Base-by-base conservation (phyloP, 495 filamentous ascomycete genomes). In the Collariella sp. region DNA sequence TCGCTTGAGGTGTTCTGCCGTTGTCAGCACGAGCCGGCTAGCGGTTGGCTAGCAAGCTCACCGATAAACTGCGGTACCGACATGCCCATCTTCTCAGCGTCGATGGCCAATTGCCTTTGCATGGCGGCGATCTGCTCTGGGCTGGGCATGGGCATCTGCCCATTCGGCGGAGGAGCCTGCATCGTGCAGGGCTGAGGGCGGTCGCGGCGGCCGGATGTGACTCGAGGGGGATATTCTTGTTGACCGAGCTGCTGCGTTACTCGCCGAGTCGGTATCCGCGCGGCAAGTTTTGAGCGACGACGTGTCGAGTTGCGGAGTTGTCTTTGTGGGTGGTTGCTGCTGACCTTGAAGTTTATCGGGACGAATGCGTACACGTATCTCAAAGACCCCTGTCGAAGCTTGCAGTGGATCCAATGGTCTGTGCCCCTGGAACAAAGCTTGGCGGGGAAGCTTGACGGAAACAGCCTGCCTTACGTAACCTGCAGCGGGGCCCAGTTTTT, bases 41-140 rank as follows among this genome's bases (percentile, higher is more conserved):
- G 20, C 20, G 7, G 22, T 15, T 7, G 6, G 36, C 7, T 12
- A 9, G 33, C 29, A 12, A 5, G 18, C 56, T 52, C 20, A 59
- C 57, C 57, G 54, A 85, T 78, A 61, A 88, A 87, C 69, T 88
- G 74, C 53, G 84, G 83, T 1, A 86, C 84, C 1, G 83, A 83
- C 81, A 90, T 79, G 61, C 86, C 86, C 61, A 82, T 77, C 71
- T 80, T 83, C 59, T 84, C 76, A 34, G 86, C 86, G 69, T 89
- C 85, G 45, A 77, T 77, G 43, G 85, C 86, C 57, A 95, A 74
- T 70, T 93, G 88, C 63, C 84, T 80, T 66, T 94, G 88, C 81
- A 95, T 91, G 19, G 75, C 75, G 23, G 78, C 79, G 55, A 96
- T 84, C 73, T 95, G 88, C 72, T 95, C 84, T 54, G 88, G 89